Percentiles rank a stretch among this genome's conserved stretches.
Conservation (phyloP, 768 basidiomycete species). For the Boletus subcaerulescens region DNA sequence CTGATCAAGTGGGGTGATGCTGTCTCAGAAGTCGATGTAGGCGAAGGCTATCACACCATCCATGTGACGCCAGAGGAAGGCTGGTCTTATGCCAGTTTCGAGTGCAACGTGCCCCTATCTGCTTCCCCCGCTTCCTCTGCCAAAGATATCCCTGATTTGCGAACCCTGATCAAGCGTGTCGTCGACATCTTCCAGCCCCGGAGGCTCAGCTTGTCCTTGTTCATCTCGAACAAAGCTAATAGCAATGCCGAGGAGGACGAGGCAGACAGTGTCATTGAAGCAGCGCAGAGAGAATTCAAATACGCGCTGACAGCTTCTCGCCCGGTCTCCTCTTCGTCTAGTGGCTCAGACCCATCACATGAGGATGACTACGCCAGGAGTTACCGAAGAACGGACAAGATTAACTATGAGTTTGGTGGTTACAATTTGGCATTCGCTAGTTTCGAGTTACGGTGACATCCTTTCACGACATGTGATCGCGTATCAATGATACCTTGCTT, state of each 20-base stretch:
- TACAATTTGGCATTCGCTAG: constrained; percentile 90
- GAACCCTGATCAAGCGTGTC: constrained; percentile 81
- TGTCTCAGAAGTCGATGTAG: constrained; percentile 27
- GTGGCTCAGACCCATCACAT: constrained; percentile 11
- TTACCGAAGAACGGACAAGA: constrained; percentile 91
- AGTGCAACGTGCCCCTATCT: constrained; percentile 88
- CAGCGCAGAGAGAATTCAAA: constrained; percentile 71
- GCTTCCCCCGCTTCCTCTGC: constrained; percentile 28
- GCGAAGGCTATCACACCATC: constrained; percentile 96
- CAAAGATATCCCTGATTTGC: constrained; percentile 64
- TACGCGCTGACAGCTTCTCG: constrained; percentile 47
- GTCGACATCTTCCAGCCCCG: constrained; percentile 92
- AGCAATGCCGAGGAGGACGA: constrained; percentile 40
- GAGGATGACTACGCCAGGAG: constrained; percentile 25
- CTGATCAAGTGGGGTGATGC: constrained; percentile 60
- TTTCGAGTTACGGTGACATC: constrained; percentile 56
- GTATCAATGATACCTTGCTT: constrained; percentile 19
- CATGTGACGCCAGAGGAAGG: constrained; percentile 98
- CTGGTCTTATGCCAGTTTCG: constrained; percentile 98
- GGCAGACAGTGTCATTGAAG: constrained; percentile 59
- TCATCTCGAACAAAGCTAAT: constrained; percentile 71
- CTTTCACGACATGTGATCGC: constrained; percentile 7
- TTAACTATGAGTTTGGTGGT: constrained; percentile 95
- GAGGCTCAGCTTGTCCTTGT: constrained; percentile 81
- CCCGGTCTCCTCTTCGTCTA: constrained; percentile 25